Conservation (phyloP, 2,329 filamentous ascomycete species). For the Curvularia sp. region DNA sequence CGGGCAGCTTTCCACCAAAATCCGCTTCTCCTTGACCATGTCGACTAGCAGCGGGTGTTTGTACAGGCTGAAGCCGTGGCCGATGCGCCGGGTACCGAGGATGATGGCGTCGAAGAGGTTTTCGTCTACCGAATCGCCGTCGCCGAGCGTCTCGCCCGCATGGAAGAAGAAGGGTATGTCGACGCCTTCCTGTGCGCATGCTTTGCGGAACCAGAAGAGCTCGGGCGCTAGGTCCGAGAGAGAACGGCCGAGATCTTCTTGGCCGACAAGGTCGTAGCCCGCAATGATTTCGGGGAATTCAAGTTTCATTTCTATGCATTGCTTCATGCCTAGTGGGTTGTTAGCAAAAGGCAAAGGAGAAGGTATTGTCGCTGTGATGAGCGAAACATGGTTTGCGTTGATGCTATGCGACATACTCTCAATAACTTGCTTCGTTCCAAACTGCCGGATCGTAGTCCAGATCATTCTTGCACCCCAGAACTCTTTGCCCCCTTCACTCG, state of each 20-base stretch:
- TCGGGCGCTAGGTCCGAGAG: constrained; percentile 80
- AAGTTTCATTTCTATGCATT: constrained; percentile 83
- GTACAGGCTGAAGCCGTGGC: constrained; percentile 86
- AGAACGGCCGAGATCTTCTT: constrained; percentile 80
- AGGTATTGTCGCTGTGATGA: not conserved
- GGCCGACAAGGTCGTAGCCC: constrained; percentile 89
- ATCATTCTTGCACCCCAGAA: constrained; percentile 90
- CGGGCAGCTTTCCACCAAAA: constrained; percentile 88
- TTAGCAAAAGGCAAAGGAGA: not conserved
- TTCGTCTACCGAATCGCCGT: constrained; percentile 76
- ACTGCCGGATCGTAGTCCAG: constrained; percentile 76
- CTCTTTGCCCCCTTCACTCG: constrained; percentile 70
- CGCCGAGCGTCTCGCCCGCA: constrained; percentile 85
- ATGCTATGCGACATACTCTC: constrained; percentile 58
- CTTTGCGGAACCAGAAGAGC: constrained; percentile 91
- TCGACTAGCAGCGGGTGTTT: constrained; percentile 91
- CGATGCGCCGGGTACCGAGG: constrained; percentile 85
- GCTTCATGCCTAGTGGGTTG: constrained; percentile 69
- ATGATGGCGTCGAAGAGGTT: constrained; percentile 92
- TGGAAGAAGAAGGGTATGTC: constrained; percentile 96
- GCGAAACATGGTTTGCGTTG: not conserved
- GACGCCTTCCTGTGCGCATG: constrained; percentile 77
- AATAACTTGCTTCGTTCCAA: constrained; percentile 70
- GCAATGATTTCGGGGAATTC: constrained; percentile 79
- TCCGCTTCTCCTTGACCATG: constrained; percentile 86